phyloP scores from a whole-genome alignment of 2,329 filamentous ascomycete species.

The Alternaria angustiovoidea region DNA sequence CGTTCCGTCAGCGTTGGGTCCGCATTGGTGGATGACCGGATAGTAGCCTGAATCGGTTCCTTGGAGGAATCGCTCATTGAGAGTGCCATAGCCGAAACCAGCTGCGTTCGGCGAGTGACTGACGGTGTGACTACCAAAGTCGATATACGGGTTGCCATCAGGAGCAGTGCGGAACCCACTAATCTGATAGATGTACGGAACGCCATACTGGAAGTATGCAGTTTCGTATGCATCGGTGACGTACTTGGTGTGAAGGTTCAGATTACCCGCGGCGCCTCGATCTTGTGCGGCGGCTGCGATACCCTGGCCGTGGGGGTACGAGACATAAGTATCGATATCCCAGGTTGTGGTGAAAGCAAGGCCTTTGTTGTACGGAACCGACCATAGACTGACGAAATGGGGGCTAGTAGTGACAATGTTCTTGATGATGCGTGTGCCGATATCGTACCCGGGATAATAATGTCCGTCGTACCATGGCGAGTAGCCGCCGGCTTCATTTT shows the following conservation, averaged over 20 bases:
- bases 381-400: constrained; percentile 14
- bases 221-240: constrained; percentile 14
- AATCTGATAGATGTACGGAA: constrained; percentile 17
- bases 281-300: constrained; percentile 18
- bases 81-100: constrained; percentile 7
- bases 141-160: constrained; percentile 13
- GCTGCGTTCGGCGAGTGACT: constrained; percentile 18
- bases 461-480: constrained; percentile 15
- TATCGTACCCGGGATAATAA: constrained; percentile 18
- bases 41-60: constrained; percentile 6
- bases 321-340: constrained; percentile 19
- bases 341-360: constrained; percentile 16
- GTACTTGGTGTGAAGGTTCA: constrained; percentile 19
- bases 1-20: constrained; percentile 7
- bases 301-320: constrained; percentile 15
- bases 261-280: constrained; percentile 10
- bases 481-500: constrained; percentile 10
- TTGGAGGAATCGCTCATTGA: constrained; percentile 5
- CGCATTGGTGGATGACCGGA: constrained; percentile 14
- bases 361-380: constrained; percentile 18
- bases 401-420: constrained; percentile 14
- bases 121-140: constrained; percentile 17
- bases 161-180: constrained; percentile 11
- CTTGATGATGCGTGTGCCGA: constrained; percentile 16
- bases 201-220: constrained; percentile 17